Base-by-base conservation (phyloP, 805 yeast species). In the Saccharomycopsis fermentans region DNA sequence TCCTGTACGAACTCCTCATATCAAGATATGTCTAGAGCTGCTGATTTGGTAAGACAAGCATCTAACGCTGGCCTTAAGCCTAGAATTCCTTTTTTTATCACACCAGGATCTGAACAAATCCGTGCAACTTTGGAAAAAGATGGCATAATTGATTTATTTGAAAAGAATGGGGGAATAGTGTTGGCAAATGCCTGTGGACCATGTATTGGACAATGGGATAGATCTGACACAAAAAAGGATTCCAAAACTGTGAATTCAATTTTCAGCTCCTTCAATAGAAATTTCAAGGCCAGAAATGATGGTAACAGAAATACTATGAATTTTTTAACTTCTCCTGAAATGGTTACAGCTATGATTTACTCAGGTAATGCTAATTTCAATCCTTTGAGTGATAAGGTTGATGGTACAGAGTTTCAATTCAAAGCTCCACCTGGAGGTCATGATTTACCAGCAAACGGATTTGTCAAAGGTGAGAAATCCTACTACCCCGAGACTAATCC, bases 131-230 rank as follows among this genome's bases (percentile, higher is more conserved):
- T 92, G 73, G 97, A 86, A 72, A 86, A 96, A 74, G 98, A 92
- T 73, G 97, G 98, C 63, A 86, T 87, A 73, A 82, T 92, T 66
- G 78, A 86, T 66, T 86, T 94, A 65, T 90, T 92, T 75, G 83
- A 85, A 70, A 90, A 89, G 69, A 87, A 86, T 68, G 97, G 97
- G 67, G 98, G 96, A 72, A 81, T 86, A 62, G 97, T 92, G 58
- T 79, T 92, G 71, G 97, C 98, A 62, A 92, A 92, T 72, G 98
- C 98, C 60, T 92, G 98, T 81, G 98, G 98, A 70, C 98, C 98
- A 71, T 91, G 98, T 82, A 91, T 91, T 71, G 98, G 98, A 70
- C 97, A 92, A 80, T 92, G 98, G 98, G 97, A 91, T 74, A 87
- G 98, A 77, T 87, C 80, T 69, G 91, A 88, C 73, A 83, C 89